phyloP scores from a whole-genome alignment of 192 early-diverging fungal species.

The Coemansia sp. region DNA sequence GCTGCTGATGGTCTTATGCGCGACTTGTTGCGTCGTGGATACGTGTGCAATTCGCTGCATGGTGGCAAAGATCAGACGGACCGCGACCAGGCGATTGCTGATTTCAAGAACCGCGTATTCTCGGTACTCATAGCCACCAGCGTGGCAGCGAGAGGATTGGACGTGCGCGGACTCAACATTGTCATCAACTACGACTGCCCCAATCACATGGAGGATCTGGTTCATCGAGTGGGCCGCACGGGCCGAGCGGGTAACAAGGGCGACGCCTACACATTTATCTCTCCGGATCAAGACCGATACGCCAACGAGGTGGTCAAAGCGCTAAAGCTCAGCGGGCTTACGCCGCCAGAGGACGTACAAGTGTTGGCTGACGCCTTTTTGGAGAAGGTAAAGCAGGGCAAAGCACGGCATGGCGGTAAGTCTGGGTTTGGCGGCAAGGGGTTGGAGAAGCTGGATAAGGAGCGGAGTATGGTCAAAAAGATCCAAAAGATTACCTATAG shows the following conservation, averaged over 20 bases:
- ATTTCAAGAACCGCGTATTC: slow-evolving; percentile 90
- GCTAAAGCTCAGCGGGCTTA: slow-evolving; percentile 73
- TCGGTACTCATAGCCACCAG: slow-evolving; percentile 96
- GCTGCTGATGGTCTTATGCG: slow-evolving; percentile 88
- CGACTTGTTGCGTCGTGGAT: slow-evolving; percentile 82
- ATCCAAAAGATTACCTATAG: slow-evolving; percentile 89
- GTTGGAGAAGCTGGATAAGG: slow-evolving; percentile 89
- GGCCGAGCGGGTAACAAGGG: slow-evolving; percentile 98
- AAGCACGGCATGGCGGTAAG: slow-evolving; percentile 26
- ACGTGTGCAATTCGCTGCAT: slow-evolving; percentile 88
- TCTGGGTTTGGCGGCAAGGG: slow-evolving; percentile 97
- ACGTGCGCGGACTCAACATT: slow-evolving; percentile 90
- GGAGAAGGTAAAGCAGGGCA: slow-evolving; percentile 43
- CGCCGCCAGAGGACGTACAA: slow-evolving; percentile 78
- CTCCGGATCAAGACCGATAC: slow-evolving; percentile 91
- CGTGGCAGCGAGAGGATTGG: slow-evolving; percentile 93
- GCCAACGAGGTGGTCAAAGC: slow-evolving; percentile 92
- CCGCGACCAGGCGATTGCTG: slow-evolving; percentile 88
- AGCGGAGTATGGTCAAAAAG: slow-evolving; percentile 86
- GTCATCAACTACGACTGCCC: slow-evolving; percentile 98
- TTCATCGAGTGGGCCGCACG: slow-evolving; percentile 97
- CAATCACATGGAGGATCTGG: slow-evolving; percentile 98
- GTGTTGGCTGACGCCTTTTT: slow-evolving; percentile 68
- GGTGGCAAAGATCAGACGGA: slow-evolving; percentile 94
- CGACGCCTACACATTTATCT: slow-evolving; percentile 95